Percentiles rank a stretch among this genome's conserved stretches.
These are phyloP conservation scores for Wickerhamiella australiensis DNA, from an alignment of 805 yeast species.

Conservation along the genomic window DNA sequence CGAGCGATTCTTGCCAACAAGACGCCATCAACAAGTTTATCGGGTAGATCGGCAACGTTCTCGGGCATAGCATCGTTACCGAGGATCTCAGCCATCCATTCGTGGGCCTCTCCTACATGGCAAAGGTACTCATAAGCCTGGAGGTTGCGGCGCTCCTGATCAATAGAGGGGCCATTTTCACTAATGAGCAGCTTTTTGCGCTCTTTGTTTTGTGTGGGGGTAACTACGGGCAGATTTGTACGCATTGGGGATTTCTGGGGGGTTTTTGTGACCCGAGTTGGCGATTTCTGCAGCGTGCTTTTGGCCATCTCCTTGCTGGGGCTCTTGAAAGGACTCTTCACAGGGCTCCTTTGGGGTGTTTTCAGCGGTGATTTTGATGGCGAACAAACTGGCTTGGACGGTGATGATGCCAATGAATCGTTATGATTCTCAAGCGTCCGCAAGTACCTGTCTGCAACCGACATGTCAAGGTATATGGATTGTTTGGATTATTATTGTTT, in stretches of 20 bases:
- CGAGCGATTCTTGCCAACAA: slow-evolving; percentile 67
- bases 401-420: slow-evolving; percentile 4
- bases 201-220: slow-evolving; percentile 10
- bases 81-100: slow-evolving; percentile 60
- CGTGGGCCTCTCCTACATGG: slow-evolving; percentile 67
- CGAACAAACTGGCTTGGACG: slow-evolving; percentile 6
- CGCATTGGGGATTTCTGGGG: slow-evolving; percentile 22
- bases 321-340: background rate
- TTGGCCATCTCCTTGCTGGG: background rate
- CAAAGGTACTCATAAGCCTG: slow-evolving; percentile 69
- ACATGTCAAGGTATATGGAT: slow-evolving; percentile 5
- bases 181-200: slow-evolving; percentile 10
- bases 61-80: slow-evolving; percentile 42
- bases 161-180: slow-evolving; percentile 24
- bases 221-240: slow-evolving; percentile 5
- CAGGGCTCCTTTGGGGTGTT: background rate
- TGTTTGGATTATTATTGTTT: slow-evolving; percentile 12
- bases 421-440: slow-evolving; percentile 22
- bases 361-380: background rate
- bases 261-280: slow-evolving; percentile 7
- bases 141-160: slow-evolving; percentile 32
- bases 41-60: slow-evolving; percentile 43
- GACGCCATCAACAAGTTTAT: slow-evolving; percentile 72
- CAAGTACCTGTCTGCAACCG: slow-evolving; percentile 15
- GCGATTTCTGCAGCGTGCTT: background rate